phyloP scores from a whole-genome alignment of 2,329 filamentous ascomycete species.

The Tolypocladium capitatum region DNA sequence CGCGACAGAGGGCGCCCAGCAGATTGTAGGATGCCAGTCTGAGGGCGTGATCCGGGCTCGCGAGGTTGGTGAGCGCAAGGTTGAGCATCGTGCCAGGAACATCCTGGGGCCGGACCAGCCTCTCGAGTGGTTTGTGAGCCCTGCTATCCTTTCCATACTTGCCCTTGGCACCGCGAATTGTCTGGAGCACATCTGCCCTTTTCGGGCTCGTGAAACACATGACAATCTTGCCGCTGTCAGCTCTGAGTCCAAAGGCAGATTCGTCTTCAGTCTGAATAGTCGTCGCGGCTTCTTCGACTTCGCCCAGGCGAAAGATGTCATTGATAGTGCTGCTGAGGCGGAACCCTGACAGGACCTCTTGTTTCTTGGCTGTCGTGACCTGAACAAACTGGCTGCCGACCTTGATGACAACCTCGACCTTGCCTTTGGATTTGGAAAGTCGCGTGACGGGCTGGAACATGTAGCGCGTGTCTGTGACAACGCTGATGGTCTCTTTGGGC shows the following conservation, averaged over 20 bases:
- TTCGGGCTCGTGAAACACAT: conserved; percentile 60
- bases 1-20: conserved; percentile 50
- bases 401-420: conserved; percentile 56
- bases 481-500: conserved; percentile 57
- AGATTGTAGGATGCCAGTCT: conserved; percentile 55
- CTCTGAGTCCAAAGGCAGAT: conserved; percentile 51
- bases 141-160: conserved; percentile 52
- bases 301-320: conserved; percentile 54
- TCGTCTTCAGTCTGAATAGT: conserved; percentile 54
- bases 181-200: conserved; percentile 49
- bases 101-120: conserved; percentile 55
- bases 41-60: conserved; percentile 45
- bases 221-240: conserved; percentile 56
- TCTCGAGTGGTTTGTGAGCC: conserved; percentile 47
- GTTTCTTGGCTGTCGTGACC: conserved; percentile 54
- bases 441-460: conserved; percentile 53
- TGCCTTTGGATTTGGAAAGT: conserved; percentile 56
- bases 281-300: conserved; percentile 53
- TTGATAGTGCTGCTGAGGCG: conserved; percentile 52
- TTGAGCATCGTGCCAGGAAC: conserved; percentile 58
- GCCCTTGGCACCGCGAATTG: conserved; percentile 48
- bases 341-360: conserved; percentile 51
- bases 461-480: conserved; percentile 52
- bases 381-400: conserved; percentile 58
- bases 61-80: conserved; percentile 52